Conservation (phyloP, 2,329 filamentous ascomycete genomes). For the Ophiobolus disseminans region DNA sequence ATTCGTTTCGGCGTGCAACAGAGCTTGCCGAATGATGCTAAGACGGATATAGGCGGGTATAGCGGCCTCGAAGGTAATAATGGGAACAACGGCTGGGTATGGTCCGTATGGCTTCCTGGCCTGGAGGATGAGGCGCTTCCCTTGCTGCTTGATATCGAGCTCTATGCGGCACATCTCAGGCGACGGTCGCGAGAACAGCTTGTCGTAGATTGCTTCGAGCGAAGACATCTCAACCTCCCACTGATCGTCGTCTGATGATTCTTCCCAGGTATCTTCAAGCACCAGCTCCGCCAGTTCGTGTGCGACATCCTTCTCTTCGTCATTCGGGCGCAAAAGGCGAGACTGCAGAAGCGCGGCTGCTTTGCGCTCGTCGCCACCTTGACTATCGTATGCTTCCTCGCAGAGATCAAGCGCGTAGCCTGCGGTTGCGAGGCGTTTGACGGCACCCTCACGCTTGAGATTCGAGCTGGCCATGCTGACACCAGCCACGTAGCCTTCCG, state of each 20-base stretch:
- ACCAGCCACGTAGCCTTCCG: conserved; percentile 89
- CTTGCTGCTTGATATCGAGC: conserved; percentile 60
- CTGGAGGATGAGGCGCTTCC: conserved; percentile 63
- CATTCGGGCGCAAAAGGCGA: conserved; percentile 61
- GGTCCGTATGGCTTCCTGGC: conserved; percentile 71
- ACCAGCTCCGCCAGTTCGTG: conserved; percentile 44
- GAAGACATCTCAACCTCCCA: conserved; percentile 90
- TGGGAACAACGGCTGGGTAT: conserved; percentile 74
- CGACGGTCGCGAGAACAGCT: conserved; percentile 62
- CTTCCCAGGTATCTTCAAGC: conserved; percentile 51
- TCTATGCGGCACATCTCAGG: conserved; percentile 73
- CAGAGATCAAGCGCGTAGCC: conserved; percentile 89
- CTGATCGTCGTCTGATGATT: conserved; percentile 58
- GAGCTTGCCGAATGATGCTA: conserved; percentile 79
- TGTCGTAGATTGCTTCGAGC: conserved; percentile 84
- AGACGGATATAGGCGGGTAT: conserved; percentile 93
- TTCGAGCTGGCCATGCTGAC: conserved; percentile 85
- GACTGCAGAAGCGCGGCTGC: conserved; percentile 82
- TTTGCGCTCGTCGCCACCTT: conserved; percentile 73
- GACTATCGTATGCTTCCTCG: conserved; percentile 75
- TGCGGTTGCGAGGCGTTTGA: conserved; percentile 80
- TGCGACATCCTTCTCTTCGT: conserved; percentile 35
- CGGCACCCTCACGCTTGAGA: conserved; percentile 78
- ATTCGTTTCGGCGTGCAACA: conserved; percentile 73
- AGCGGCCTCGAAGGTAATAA: conserved; percentile 71